Conservation (phyloP, 108 stramenopile genomes). For the Cyclotella choctawhatcheeana region DNA sequence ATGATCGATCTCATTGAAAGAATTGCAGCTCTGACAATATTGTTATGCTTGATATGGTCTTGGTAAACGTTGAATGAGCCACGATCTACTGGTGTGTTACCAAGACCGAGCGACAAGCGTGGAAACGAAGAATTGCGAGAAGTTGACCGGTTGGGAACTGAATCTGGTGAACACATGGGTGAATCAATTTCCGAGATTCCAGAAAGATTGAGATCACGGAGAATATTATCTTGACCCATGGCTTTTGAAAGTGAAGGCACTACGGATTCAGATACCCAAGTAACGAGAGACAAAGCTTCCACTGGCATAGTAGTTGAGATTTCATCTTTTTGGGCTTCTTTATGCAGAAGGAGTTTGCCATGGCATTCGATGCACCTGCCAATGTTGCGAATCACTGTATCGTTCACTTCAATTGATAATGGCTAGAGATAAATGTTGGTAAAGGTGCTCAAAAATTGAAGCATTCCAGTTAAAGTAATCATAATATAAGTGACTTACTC, state of each 20-base stretch:
- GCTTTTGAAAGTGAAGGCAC: slow-evolving; percentile 58
- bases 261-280: slow-evolving; percentile 69
- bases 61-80: slow-evolving; percentile 23
- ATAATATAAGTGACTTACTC: slow-evolving; percentile 18
- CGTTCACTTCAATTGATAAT: slow-evolving; percentile 2
- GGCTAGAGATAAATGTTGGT: too few species aligned
- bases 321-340: slow-evolving; percentile 51
- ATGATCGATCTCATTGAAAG: slow-evolving; percentile 27
- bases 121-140: slow-evolving; percentile 26
- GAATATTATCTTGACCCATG: slow-evolving; percentile 29
- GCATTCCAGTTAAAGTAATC: not conserved
- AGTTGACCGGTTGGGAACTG: slow-evolving; percentile 11
- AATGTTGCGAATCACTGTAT: slow-evolving; percentile 29
- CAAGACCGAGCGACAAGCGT: slow-evolving; percentile 3
- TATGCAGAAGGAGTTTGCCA: slow-evolving; percentile 75
- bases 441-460: too few species aligned
- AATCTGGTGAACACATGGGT: slow-evolving; percentile 22
- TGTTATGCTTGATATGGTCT: slow-evolving; percentile 22
- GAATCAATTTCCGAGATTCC: slow-evolving; percentile 56
- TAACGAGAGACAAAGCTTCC: slow-evolving; percentile 49
- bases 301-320: slow-evolving; percentile 26
- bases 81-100: slow-evolving; percentile 18
- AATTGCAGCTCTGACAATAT: slow-evolving; percentile 12
- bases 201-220: slow-evolving; percentile 68
- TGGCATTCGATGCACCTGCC: slow-evolving; percentile 53